Base-by-base conservation (phyloP, 306 rosid species). In the Casuarina equisetifolia region DNA sequence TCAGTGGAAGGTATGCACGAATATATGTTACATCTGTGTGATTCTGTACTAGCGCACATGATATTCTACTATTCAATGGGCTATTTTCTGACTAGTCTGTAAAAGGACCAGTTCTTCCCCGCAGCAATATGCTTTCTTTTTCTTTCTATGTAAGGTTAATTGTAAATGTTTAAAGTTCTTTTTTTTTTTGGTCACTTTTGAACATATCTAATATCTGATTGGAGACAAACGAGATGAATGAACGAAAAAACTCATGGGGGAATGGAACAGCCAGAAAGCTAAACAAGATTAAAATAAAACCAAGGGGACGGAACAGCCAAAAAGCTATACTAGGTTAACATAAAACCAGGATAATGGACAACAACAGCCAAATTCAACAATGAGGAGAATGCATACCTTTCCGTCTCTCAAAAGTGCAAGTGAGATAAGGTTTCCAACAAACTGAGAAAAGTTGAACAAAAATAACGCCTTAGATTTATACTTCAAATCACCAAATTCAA, bases 381-480 rank as follows among this genome's bases (percentile, higher is more conserved):
- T 59, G 57, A 80, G 62, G 50, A 69, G 3, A 55, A 58, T 74
- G 80, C 89, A 20, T 84, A 92, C 98, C 80, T 86, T 77, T 80
- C 85, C 92, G 76, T 89, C 85, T 44, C 76, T 88, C 44, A 95
- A 86, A 66, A 95, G 79, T 58, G 91, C 89, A 44, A 88, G 96
- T 51, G 98, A 81, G 69, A 95, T 19, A 61, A 95, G 93, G 91
- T 95, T 95, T 79, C 98, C 98, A 78, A 95, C 84, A 73, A 92
- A 82, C 98, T 95, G 97, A 90, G 74, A 52, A 68, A 44, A 50
- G 6, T 8, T 55, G 3, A 76, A 38, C 19, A 20, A 32, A 4
- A 78, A 58, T 36, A 49, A 16, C 72, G 20, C 15, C 45, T 43
- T 54, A 40, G 42, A 62, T 15, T 39, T 40, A 76, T 79, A 72